phyloP scores from a whole-genome alignment of 2,329 filamentous ascomycete species.

The Cryphonectria radicalis region DNA sequence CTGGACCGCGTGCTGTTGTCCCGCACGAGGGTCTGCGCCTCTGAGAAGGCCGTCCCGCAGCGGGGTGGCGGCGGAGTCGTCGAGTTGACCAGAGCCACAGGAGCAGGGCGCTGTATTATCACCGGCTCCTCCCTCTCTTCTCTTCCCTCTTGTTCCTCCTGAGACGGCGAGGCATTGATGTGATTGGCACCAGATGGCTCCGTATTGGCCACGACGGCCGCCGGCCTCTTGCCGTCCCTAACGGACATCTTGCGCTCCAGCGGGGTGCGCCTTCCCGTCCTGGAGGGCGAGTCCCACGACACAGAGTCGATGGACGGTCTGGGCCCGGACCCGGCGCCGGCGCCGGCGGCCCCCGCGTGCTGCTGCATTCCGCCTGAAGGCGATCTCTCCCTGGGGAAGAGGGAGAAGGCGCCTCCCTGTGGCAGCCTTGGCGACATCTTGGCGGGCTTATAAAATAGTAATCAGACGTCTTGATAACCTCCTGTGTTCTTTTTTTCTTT shows the following conservation, averaged over 20 bases:
- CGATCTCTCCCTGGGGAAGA: slow-evolving; percentile 58
- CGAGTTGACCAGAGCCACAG: slow-evolving; percentile 47
- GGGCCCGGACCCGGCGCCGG: slow-evolving; percentile 22
- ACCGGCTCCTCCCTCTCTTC: slow-evolving; percentile 31
- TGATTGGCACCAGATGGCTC: slow-evolving; percentile 9
- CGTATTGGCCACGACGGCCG: slow-evolving; percentile 20
- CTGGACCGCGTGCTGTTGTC: slow-evolving; percentile 55
- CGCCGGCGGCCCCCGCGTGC: slow-evolving; percentile 24
- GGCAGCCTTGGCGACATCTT: slow-evolving; percentile 46
- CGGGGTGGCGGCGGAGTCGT: slow-evolving; percentile 47
- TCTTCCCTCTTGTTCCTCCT: slow-evolving; percentile 29
- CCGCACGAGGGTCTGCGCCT: slow-evolving; percentile 54
- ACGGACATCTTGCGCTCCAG: slow-evolving; percentile 40
- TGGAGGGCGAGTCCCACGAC: slow-evolving; percentile 34
- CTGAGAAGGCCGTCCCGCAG: slow-evolving; percentile 56
- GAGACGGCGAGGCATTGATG: slow-evolving; percentile 13
- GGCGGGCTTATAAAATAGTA: background rate
- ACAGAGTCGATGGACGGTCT: slow-evolving; percentile 36
- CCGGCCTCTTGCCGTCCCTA: slow-evolving; percentile 40
- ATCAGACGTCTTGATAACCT: slow-evolving; percentile 4
- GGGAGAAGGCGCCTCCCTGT: slow-evolving; percentile 56
- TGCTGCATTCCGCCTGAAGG: slow-evolving; percentile 45
- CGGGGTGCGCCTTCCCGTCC: slow-evolving; percentile 40
- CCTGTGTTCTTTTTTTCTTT: background rate
- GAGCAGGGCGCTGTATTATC: slow-evolving; percentile 46